Conservation (phyloP, 208 protist genomes). For the Porcisia hertigi region DNA sequence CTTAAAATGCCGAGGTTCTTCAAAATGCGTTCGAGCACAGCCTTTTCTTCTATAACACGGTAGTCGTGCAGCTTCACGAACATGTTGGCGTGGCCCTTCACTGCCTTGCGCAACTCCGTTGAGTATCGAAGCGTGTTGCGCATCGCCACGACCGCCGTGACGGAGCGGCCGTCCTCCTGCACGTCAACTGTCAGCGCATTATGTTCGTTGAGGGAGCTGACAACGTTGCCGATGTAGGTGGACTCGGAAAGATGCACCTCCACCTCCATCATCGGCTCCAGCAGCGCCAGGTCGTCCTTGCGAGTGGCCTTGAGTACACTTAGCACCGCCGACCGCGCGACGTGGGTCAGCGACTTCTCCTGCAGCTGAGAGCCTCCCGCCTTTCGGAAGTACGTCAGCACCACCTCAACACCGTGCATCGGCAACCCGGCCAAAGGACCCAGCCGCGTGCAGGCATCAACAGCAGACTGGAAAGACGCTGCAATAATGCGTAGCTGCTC, state of each 20-base stretch:
- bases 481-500: conserved; percentile 42
- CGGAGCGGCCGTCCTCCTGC: conserved; percentile 77
- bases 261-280: conserved; percentile 91
- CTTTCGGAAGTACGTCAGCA: conserved; percentile 64
- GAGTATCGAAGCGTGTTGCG: conserved; percentile 85
- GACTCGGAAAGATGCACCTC: conserved; percentile 84
- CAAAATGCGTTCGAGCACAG: conserved; percentile 72
- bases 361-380: conserved; percentile 43
- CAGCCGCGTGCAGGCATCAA: conserved; percentile 52
- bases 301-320: conserved; percentile 42
- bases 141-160: conserved; percentile 79
- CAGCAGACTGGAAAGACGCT: conserved; percentile 48
- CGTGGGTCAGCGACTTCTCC: conserved; percentile 47
- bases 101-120: conserved; percentile 83
- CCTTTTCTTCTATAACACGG: conserved; percentile 74
- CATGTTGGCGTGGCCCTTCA: conserved; percentile 88
- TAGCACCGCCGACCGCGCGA: conserved; percentile 52
- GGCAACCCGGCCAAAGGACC: conserved; percentile 76
- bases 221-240: conserved; percentile 70
- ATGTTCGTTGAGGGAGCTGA: conserved; percentile 80
- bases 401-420: conserved; percentile 71
- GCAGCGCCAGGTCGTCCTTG: conserved; percentile 40
- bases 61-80: conserved; percentile 77
- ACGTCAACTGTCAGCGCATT: conserved; percentile 79
- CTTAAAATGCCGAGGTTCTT: conserved; percentile 78